Base-by-base conservation (phyloP, 345 rosid genomes). In the Lumnitzera racemosa region DNA sequence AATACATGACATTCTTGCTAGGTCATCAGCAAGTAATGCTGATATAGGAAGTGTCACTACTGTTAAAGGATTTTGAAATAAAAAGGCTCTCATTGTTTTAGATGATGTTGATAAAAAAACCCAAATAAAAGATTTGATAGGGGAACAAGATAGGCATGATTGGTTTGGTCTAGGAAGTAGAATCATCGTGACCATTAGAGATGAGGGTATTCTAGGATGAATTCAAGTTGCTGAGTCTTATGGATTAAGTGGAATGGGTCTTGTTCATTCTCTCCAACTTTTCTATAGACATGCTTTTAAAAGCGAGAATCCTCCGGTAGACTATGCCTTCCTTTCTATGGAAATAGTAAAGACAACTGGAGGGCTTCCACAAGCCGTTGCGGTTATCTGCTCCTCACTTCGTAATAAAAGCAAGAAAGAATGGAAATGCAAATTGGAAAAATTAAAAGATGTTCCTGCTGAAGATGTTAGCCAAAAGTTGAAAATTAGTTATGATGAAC, bases 101-200 rank as follows among this genome's bases (percentile, higher is more conserved):
- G 68, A 64, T 49, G 68, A 64, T 56, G 68, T 64, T 2, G 56
- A 64, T 50, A 20, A 36, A 10, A 20, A 49, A 24, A 15, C 31
- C 24, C 68, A 49, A 3, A 8, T 64, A 14, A 16, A 48, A n/a
- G 60, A 51, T 17, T 15, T 64, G 13, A 48, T 61, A 5, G 50
- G 53, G 55, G 49, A 36, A 14, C 61, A 0, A 7, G 43, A 8
- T 1, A 36, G 10, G 8, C 43, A 36, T 3, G 50, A 56, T 13
- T 50, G 57, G 68, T 65, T 65, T 24, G 56, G 51, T 24, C 23
- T 23, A 15, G 51, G 62, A 65, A 65, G 20, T 41, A 56, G 68
- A 47, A 50, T 65, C 27, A 55, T 57, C 13, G 15, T 65, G 17
- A 65, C 68, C 16, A 57, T 57, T 15, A 49, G 57, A 51, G 41